Evolutionary conservation across 371 early-diverging fungal species (phyloP).

Genomic region (Polyrhizophydium stewartii): DNA sequence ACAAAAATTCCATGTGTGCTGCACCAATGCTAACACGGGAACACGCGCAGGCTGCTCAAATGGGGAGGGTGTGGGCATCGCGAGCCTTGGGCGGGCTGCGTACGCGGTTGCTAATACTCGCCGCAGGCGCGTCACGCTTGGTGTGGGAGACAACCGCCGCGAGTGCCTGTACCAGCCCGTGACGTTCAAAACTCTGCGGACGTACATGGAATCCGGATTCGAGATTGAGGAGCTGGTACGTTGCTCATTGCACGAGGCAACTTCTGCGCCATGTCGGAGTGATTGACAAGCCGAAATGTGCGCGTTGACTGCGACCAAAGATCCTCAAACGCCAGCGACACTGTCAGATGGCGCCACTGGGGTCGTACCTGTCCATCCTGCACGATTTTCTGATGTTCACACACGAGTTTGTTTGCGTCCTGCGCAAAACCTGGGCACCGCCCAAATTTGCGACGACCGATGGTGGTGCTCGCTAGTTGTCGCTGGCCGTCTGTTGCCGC

Average conservation of each 20-base stretch:
- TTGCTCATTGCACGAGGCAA: no score
- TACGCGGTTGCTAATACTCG: not conserved
- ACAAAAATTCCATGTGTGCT: conserved; percentile 3
- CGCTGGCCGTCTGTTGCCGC: no score
- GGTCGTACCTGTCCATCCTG: conserved; percentile 80
- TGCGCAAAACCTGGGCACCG: conserved; percentile 52
- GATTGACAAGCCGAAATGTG: no score
- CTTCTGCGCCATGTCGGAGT: no score
- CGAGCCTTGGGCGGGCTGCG: not conserved
- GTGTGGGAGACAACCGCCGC: conserved; percentile 87
- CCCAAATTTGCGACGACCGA: not conserved
- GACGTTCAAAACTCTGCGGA: conserved; percentile 71
- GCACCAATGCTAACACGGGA: not conserved
- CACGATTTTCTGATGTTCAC: conserved; percentile 89
- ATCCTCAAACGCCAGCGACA: conserved; percentile 88
- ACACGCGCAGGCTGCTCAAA: conserved; percentile 58
- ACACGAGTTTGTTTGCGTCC: conserved; percentile 84
- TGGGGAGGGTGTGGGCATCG: conserved; percentile 31
- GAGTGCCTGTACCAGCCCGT: conserved; percentile 88
- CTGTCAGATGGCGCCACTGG: conserved; percentile 84
- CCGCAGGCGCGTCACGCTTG: conserved; percentile 61
- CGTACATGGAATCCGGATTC: conserved; percentile 80
- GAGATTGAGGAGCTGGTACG: conserved; percentile 68
- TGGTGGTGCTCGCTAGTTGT: not conserved
- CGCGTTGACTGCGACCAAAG: conserved; percentile 20